Base-by-base conservation (phyloP, 164 flowering plant genomes). In the Magnolia sinica region DNA sequence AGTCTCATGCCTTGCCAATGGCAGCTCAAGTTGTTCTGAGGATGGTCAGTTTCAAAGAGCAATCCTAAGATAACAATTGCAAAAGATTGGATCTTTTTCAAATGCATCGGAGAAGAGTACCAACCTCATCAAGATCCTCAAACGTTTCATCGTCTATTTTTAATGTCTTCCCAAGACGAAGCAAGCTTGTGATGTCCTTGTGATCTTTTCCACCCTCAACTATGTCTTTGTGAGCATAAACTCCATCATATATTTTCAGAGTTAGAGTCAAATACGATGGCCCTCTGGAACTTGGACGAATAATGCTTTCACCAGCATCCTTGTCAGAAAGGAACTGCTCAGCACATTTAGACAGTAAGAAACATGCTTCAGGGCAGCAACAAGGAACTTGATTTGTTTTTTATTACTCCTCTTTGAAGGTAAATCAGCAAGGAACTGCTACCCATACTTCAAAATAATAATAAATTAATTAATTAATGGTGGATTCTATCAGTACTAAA, bases 141-240 rank as follows among this genome's bases (percentile, higher is more conserved):
- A 91, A 96, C 23, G 94, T 89, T 76, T 96, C 98, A 50, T 93
- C 98, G 78, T 95, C 98, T 72, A 96, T 96, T 85, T 89, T 96
- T 77, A 94, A 75, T 49, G 91, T 92, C 82, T 94, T 96, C 63
- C 98, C 98, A 27, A 96, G 87, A 16, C 95, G 90, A 82, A 94
- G 93, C 78, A 93, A 84, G 88, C 98, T 92, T n/a, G 95, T 89
- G 19, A 96, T 91, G 81, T 96, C 98, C 77, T 90, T 96, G 80
- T 87, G 91, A 23, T 96, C 98, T 82, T 96, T 96, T 66, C 93
- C 98, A 66, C 94, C 91, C 84, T 96, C 99, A 79, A 83, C 81
- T 66, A 96, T 92, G 75, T 94, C 98, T 74, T 93, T 96, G 87
- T 92, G 91, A 76, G 98, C 98, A 93, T 85, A 96, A 29, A 96